Evolutionary conservation across 78 protist genomes (phyloP), one percentile per base, ranked within the genome.

Genomic region (slime mould (Dictyostelium discoideum)): DNA sequence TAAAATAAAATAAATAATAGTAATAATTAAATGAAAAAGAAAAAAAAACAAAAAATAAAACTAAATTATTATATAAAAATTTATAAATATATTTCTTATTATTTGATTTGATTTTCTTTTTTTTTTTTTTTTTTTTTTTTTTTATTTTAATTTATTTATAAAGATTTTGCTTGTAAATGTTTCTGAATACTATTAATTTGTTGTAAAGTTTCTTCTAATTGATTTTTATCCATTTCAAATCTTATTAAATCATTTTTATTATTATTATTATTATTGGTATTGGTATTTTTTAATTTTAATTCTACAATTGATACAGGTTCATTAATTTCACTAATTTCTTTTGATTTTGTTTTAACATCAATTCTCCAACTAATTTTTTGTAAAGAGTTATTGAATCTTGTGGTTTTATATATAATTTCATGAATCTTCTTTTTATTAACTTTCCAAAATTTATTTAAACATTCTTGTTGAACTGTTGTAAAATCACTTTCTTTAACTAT

Each of bases 191-290:
- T 90, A 50, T 90, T 90, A 37, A 90, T 90, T 42, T 90, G 87
- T 82, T 90, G 87, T 44, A 90, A 72, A 13, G 95, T 82, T 24
- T 90, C 88, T 54, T 90, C 87, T 22, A 90, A 69, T 72, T 90
- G 95, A n/a, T 46, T 32, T 82, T 77, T 80, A 72, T 90, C 95
- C 95, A 90, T 90, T 82, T 90, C 95, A 82, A 90, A 90, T 90
- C 88, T 80, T 37, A 90, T 90, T 77, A 65, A 40, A 48, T 81
- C 46, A 72, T 80, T 78, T 54, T 48, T 24, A 44, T 18, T 73
- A 22, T 46, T 72, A 57, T 10, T 72, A 32, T 72, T 72, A 13
- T 14, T 73, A 37, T 24, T 37, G 11, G 8, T 78, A 44, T 32
- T 78, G 3, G 2, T 37, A 13, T 80, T 82, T 80, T 24, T 48